phyloP scores from a whole-genome alignment of 345 rosid species.

The Combretum micranthum region DNA sequence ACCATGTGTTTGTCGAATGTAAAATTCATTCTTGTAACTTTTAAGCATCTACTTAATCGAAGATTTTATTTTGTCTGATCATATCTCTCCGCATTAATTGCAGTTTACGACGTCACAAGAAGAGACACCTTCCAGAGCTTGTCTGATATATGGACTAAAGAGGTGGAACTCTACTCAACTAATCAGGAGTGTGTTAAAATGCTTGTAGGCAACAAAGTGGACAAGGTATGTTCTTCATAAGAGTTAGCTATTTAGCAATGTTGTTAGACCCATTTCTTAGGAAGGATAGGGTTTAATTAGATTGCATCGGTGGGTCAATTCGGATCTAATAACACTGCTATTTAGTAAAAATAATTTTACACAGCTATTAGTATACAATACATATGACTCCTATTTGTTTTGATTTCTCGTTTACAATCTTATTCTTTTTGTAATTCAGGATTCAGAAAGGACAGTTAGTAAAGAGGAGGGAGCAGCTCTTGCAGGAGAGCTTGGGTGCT shows the following conservation, averaged over 20 bases:
- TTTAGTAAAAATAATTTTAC: too few relatives aligned
- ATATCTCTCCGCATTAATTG: neutral
- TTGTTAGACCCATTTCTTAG: too few relatives aligned
- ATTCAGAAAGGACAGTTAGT: constrained; percentile 68
- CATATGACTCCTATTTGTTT: neutral
- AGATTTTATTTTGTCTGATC: neutral
- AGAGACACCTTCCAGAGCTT: constrained; percentile 82
- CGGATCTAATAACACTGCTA: too few relatives aligned
- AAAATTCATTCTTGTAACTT: neutral
- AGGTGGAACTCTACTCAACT: constrained; percentile 78
- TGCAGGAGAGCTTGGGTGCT: constrained; percentile 62
- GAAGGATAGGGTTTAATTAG: too few relatives aligned
- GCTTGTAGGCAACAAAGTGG: constrained; percentile 93
- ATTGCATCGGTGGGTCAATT: too few relatives aligned
- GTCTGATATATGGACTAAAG: constrained; percentile 86
- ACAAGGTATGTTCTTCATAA: constrained; percentile 42
- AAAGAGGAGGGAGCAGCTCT: constrained; percentile 73
- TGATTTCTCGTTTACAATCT: neutral
- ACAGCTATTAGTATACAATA: neutral
- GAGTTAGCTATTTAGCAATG: neutral
- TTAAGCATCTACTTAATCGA: neutral
- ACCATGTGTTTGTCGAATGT: too few relatives aligned
- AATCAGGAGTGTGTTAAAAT: constrained; percentile 77
- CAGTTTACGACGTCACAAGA: constrained; percentile 85
- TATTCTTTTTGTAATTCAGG: constrained; percentile 31